Evolutionary conservation across 805 yeast genomes (phyloP).

Genomic region (Clavispora vitiphila): DNA sequence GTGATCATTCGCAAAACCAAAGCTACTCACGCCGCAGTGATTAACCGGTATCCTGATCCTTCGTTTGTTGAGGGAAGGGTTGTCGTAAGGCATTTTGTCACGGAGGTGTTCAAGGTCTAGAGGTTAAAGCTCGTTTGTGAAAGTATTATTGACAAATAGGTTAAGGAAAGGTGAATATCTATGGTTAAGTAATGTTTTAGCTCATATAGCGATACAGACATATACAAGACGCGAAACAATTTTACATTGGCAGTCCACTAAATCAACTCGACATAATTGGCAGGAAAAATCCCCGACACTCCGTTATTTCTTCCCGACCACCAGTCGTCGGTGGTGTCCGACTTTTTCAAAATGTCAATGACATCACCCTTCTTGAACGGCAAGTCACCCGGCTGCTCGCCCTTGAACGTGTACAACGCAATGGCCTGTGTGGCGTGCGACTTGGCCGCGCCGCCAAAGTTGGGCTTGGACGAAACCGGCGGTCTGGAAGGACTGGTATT

Average conservation of each 20-base stretch:
- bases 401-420: slow-evolving; percentile 83
- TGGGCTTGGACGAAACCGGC: slow-evolving; percentile 34
- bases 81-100: slow-evolving; percentile 62
- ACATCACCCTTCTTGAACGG: slow-evolving; percentile 93
- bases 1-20: slow-evolving; percentile 50
- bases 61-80: slow-evolving; percentile 62
- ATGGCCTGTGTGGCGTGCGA: slow-evolving; percentile 69
- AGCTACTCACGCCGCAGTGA: slow-evolving; percentile 78
- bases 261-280: slow-evolving; percentile 85
- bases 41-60: slow-evolving; percentile 53
- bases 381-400: slow-evolving; percentile 91
- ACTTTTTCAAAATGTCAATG: slow-evolving; percentile 77
- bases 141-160: too few relatives aligned
- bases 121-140: too few relatives aligned
- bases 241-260: slow-evolving; percentile 16
- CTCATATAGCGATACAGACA: background rate
- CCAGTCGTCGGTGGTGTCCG: slow-evolving; percentile 93
- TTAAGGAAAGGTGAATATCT: background rate
- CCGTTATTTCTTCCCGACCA: slow-evolving; percentile 94
- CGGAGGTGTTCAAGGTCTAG: slow-evolving; percentile 22
- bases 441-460: slow-evolving; percentile 32
- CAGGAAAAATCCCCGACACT: slow-evolving; percentile 90
- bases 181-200: background rate
- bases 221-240: background rate
- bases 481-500: slow-evolving; percentile 33